These are phyloP conservation scores for Bipolaris victoriae DNA, from an alignment of 2,329 filamentous ascomycete species.

Conservation along the genomic window DNA sequence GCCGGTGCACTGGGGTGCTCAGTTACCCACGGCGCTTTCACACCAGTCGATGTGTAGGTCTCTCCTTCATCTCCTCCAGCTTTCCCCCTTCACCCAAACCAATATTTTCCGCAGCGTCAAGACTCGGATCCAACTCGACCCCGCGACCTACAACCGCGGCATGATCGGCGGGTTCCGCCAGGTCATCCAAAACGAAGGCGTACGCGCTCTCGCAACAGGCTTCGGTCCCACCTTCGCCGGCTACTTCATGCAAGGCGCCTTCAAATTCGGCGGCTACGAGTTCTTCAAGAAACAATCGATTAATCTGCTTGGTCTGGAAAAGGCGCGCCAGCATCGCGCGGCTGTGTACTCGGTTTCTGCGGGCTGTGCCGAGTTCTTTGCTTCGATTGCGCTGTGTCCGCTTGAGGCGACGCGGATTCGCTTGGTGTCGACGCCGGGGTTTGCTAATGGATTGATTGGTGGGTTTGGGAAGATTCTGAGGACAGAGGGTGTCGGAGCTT, in stretches of 20 bases:
- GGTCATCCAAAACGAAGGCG: slow-evolving; percentile 78
- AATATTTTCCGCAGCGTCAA: slow-evolving; percentile 70
- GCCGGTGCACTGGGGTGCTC: slow-evolving; percentile 98
- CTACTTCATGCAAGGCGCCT: slow-evolving; percentile 91
- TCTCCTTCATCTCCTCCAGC: slow-evolving; percentile 38
- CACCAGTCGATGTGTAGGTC: slow-evolving; percentile 97
- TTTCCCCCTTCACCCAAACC: slow-evolving; percentile 8
- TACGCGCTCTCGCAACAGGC: slow-evolving; percentile 83
- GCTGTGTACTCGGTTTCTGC: slow-evolving; percentile 76
- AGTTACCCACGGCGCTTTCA: slow-evolving; percentile 94
- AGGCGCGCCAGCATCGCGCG: slow-evolving; percentile 76
- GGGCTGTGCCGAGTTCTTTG: slow-evolving; percentile 68
- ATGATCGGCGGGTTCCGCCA: slow-evolving; percentile 85
- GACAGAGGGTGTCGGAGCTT: slow-evolving; percentile 81
- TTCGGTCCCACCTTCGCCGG: slow-evolving; percentile 83
- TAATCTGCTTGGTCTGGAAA: slow-evolving; percentile 71
- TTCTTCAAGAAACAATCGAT: slow-evolving; percentile 95
- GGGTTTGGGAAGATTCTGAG: slow-evolving; percentile 83
- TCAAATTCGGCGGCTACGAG: slow-evolving; percentile 95
- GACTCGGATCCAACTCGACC: slow-evolving; percentile 93
- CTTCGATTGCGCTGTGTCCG: slow-evolving; percentile 83
- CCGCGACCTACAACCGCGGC: slow-evolving; percentile 84
- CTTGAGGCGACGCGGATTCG: slow-evolving; percentile 93
- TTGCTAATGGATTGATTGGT: slow-evolving; percentile 77
- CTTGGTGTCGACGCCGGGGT: slow-evolving; percentile 85